Evolutionary conservation across 768 basidiomycete genomes (phyloP).

Genomic region (Imleria badia): DNA sequence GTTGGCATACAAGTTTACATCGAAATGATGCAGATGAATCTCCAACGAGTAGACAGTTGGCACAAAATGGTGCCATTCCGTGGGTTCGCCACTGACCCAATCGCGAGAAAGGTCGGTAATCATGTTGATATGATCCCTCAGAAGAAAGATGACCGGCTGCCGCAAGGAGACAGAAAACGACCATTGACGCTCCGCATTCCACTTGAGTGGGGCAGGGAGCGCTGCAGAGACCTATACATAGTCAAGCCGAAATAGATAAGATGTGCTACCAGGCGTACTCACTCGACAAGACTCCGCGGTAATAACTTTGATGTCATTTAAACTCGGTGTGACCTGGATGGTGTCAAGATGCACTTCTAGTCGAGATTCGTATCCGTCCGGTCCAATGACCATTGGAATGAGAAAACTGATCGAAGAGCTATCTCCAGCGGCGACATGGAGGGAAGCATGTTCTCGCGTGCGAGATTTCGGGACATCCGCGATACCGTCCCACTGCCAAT

Average conservation of each 20-base stretch:
- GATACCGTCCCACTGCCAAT: conserved; percentile 90
- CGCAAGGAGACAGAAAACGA: conserved; percentile 67
- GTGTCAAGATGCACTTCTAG: conserved; percentile 83
- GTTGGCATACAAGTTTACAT: conserved; percentile 81
- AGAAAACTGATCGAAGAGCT: conserved; percentile 84
- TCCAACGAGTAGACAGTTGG: conserved; percentile 77
- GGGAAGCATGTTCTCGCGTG: conserved; percentile 64
- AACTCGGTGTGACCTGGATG: conserved; percentile 73
- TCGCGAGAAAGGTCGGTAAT: conserved; percentile 91
- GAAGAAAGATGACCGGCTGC: conserved; percentile 70
- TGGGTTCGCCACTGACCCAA: conserved; percentile 82
- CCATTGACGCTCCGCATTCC: conserved; percentile 85
- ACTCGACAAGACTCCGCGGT: conserved; percentile 79
- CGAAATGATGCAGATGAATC: conserved; percentile 72
- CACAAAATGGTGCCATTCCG: conserved; percentile 78
- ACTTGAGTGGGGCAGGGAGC: conserved; percentile 77
- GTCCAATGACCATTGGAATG: conserved; percentile 75
- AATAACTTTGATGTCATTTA: conserved; percentile 84
- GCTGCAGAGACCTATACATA: conserved; percentile 58
- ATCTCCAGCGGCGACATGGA: conserved; percentile 74
- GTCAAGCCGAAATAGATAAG: conserved; percentile 2
- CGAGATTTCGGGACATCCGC: conserved; percentile 48
- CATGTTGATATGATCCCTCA: conserved; percentile 94
- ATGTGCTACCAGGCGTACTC: conserved; percentile 17
- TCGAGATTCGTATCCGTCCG: conserved; percentile 73